phyloP scores from a whole-genome alignment of 495 filamentous ascomycete species.

The Cenococcum geophilum region DNA sequence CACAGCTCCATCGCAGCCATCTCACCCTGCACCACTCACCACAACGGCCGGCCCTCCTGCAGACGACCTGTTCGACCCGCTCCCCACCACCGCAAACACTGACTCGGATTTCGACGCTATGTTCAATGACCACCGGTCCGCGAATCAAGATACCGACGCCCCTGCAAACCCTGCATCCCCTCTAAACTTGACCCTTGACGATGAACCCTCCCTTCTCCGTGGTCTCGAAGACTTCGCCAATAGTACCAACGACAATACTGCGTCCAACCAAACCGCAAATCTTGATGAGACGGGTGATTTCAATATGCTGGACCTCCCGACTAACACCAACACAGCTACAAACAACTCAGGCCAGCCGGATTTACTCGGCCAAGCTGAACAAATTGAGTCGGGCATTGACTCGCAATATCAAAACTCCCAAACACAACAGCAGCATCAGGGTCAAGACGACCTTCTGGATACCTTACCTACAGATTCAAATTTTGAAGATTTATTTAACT shows the following conservation, averaged over 20 bases:
- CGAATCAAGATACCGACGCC: conserved; percentile 9
- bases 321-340: background rate
- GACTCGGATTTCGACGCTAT: conserved; percentile 24
- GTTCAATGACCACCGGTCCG: conserved; percentile 16
- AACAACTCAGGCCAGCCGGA: conserved; percentile 5
- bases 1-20: background rate
- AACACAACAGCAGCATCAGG: background rate
- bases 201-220: conserved; percentile 25
- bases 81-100: conserved; percentile 19
- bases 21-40: conserved; percentile 9
- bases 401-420: background rate
- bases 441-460: conserved; percentile 2
- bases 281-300: conserved; percentile 13
- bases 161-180: conserved; percentile 8
- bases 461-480: conserved; percentile 6
- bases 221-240: conserved; percentile 31
- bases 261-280: background rate
- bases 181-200: conserved; percentile 25
- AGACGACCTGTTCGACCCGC: conserved; percentile 22
- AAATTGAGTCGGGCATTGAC: conserved; percentile 2
- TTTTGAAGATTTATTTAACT: conserved; percentile 26
- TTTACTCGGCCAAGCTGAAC: background rate
- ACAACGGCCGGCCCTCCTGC: background rate
- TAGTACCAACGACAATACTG: conserved; percentile 6
- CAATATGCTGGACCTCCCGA: conserved; percentile 24